Evolutionary conservation across 768 basidiomycete species (phyloP).

Genomic region (Exidia glandulosa): DNA sequence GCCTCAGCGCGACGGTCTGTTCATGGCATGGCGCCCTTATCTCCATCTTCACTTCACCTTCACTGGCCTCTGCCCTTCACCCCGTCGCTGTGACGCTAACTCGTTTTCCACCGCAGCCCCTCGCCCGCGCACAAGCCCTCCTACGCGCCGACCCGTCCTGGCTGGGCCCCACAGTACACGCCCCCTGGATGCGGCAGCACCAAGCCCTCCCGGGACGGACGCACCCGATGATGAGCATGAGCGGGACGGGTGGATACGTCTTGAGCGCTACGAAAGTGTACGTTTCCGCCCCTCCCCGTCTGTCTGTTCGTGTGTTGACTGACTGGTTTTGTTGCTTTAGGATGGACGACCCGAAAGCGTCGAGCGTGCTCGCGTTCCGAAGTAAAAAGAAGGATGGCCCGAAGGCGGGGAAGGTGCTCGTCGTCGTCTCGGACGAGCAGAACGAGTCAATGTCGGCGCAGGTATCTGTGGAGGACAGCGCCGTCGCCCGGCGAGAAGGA

Average conservation of each 20-base stretch:
- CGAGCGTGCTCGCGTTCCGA: too few relatives aligned
- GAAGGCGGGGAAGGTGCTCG: too few relatives aligned
- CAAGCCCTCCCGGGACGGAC: conserved; percentile 88
- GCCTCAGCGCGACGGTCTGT: too few relatives aligned
- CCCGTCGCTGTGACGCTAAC: not conserved
- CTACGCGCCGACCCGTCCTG: conserved; percentile 56
- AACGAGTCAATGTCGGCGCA: too few relatives aligned
- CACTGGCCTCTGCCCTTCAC: not conserved
- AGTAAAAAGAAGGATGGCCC: too few relatives aligned
- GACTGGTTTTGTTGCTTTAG: conserved; percentile 19
- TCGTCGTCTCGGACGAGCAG: too few relatives aligned
- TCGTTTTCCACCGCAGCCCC: conserved; percentile 32
- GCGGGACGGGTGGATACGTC: conserved; percentile 81
- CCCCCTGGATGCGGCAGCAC: not conserved
- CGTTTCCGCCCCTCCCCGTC: conserved; percentile 6
- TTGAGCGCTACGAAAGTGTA: conserved; percentile 84
- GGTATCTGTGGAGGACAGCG: too few relatives aligned
- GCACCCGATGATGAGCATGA: conserved; percentile 88
- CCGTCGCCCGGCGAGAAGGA: too few relatives aligned
- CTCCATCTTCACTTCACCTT: too few relatives aligned
- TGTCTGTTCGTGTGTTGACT: not conserved
- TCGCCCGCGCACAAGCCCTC: conserved; percentile 66
- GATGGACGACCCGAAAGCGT: conserved; percentile 55
- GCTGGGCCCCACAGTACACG: conserved; percentile 43
- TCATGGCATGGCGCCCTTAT: too few relatives aligned